phyloP scores from a whole-genome alignment of 805 yeast species.

The Schwanniomyces polymorphus region DNA sequence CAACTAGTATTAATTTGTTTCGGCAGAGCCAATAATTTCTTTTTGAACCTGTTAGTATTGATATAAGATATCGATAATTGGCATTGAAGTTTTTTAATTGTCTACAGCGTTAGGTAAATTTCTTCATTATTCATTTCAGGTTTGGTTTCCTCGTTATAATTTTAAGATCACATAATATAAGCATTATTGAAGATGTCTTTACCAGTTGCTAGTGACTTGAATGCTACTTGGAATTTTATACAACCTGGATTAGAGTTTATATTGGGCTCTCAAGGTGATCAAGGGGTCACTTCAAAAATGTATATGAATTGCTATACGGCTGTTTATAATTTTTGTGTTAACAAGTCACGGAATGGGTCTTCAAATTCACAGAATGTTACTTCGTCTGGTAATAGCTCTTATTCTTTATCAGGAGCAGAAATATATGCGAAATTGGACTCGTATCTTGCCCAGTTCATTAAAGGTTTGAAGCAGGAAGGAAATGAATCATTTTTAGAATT shows the following conservation, averaged over 20 bases:
- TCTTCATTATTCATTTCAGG: neutral
- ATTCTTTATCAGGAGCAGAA: slow-evolving; percentile 82
- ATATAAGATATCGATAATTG: neutral
- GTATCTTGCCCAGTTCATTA: slow-evolving; percentile 64
- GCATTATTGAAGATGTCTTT: slow-evolving; percentile 15
- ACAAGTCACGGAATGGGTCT: slow-evolving; percentile 53
- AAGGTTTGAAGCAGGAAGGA: slow-evolving; percentile 47
- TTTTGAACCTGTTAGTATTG: neutral
- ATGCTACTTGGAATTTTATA: slow-evolving; percentile 74
- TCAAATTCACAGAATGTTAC: slow-evolving; percentile 10
- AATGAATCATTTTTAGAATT: slow-evolving; percentile 74
- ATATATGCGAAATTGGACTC: slow-evolving; percentile 70
- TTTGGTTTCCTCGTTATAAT: neutral
- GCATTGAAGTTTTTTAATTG: neutral
- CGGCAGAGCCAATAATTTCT: neutral
- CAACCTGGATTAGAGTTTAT: slow-evolving; percentile 75
- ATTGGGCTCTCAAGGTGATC: slow-evolving; percentile 65
- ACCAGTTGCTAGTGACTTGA: slow-evolving; percentile 61
- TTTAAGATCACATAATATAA: neutral
- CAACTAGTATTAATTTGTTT: neutral
- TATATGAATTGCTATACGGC: slow-evolving; percentile 92
- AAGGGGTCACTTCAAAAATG: slow-evolving; percentile 65
- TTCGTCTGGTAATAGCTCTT: slow-evolving; percentile 25
- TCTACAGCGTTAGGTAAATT: neutral
- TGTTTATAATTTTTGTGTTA: slow-evolving; percentile 89